Evolutionary conservation across 2,329 filamentous ascomycete genomes (phyloP).

Genomic region (Decorospora gaudefroyi): DNA sequence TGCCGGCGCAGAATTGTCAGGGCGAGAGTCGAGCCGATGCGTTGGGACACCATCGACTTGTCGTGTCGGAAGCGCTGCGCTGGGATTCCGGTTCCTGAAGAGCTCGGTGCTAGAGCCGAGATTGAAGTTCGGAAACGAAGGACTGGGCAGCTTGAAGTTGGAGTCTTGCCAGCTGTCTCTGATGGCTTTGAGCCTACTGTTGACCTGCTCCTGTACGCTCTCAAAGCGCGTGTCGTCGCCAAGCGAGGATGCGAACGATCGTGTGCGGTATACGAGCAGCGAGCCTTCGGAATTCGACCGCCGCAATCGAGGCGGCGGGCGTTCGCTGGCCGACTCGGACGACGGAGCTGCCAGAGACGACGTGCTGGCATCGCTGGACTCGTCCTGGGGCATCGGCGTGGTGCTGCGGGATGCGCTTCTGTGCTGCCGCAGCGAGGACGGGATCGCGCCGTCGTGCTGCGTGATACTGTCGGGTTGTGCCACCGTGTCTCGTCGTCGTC

Average conservation of each 20-base stretch:
- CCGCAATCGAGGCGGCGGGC: slow-evolving; percentile 51
- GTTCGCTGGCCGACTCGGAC: slow-evolving; percentile 17
- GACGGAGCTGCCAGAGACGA: slow-evolving; percentile 19
- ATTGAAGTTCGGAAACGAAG: slow-evolving; percentile 60
- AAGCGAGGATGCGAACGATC: slow-evolving; percentile 79
- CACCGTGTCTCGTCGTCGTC: slow-evolving; percentile 25
- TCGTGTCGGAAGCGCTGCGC: slow-evolving; percentile 15
- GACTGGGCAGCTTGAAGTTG: slow-evolving; percentile 65
- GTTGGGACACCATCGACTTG: slow-evolving; percentile 17
- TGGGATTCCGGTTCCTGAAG: slow-evolving; percentile 28
- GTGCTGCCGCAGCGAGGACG: slow-evolving; percentile 16
- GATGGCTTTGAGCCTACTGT: slow-evolving; percentile 86
- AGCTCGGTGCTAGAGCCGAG: slow-evolving; percentile 42
- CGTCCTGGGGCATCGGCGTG: slow-evolving; percentile 22
- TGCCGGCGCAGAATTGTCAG: slow-evolving; percentile 20
- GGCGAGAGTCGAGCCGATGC: slow-evolving; percentile 25
- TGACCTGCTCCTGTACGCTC: slow-evolving; percentile 81
- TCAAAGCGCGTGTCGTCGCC: slow-evolving; percentile 83
- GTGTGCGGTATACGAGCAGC: slow-evolving; percentile 69
- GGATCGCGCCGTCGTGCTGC: slow-evolving; percentile 30
- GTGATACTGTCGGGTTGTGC: slow-evolving; percentile 13
- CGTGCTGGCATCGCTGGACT: slow-evolving; percentile 25
- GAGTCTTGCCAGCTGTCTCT: slow-evolving; percentile 86
- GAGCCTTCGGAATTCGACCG: slow-evolving; percentile 77
- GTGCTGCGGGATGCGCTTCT: slow-evolving; percentile 14